Evolutionary conservation across 106 monocot genomes (phyloP).

Genomic region (Ottelia alismoides): DNA sequence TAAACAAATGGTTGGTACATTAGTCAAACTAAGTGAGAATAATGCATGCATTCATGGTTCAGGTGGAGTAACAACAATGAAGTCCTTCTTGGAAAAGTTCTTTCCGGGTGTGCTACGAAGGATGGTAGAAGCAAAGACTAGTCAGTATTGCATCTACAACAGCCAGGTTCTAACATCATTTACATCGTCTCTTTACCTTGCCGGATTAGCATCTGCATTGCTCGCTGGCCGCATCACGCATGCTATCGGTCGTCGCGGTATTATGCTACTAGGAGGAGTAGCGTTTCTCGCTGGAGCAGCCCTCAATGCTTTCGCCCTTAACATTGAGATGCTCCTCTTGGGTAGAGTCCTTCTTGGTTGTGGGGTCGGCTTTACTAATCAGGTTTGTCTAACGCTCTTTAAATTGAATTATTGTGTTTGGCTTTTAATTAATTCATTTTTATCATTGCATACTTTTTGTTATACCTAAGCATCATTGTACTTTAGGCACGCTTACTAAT

Average conservation of each 20-base stretch:
- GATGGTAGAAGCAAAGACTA: conserved; percentile 9
- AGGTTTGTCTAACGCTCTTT: too few species aligned
- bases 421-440: conserved; percentile 19
- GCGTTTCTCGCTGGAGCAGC: conserved; percentile 27
- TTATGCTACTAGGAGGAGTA: conserved; percentile 26
- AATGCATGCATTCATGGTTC: not conserved
- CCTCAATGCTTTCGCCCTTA: conserved; percentile 28
- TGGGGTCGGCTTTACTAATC: conserved; percentile 40
- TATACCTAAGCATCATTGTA: too few species aligned
- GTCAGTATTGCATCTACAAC: conserved; percentile 36
- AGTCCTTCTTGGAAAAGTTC: conserved; percentile 24
- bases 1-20: too few species aligned
- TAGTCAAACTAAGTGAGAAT: too few species aligned
- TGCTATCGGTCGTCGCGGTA: conserved; percentile 12
- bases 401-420: not conserved
- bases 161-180: conserved; percentile 35
- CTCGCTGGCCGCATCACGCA: conserved; percentile 19
- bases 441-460: conserved; percentile 30
- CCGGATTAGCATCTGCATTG: conserved; percentile 26
- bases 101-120: conserved; percentile 18
- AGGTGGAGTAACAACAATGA: conserved; percentile 42
- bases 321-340: conserved; percentile 33
- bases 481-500: conserved; percentile 21
- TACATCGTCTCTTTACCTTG: conserved; percentile 39
- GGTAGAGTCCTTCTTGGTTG: conserved; percentile 32